Percentiles rank a stretch among this genome's conserved stretches.
Conservation (phyloP, 305 asterid species). For the Ruellia speciosa region DNA sequence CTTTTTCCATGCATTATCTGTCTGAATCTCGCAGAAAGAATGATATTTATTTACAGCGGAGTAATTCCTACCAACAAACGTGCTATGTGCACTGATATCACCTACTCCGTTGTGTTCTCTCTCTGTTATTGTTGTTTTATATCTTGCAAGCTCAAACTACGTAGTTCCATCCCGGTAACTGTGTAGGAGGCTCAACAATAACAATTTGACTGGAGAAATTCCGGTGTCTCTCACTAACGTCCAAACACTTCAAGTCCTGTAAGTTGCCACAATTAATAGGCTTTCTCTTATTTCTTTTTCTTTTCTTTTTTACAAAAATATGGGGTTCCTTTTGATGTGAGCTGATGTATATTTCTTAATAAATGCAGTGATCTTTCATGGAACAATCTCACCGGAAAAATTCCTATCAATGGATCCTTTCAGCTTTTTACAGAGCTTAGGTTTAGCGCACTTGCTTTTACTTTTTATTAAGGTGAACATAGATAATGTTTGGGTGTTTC, state of each 20-base stretch:
- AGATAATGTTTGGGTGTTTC: conserved; percentile 17
- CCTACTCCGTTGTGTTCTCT: not conserved
- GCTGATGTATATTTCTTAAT: conserved; percentile 18
- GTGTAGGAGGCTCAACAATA: conserved; percentile 62
- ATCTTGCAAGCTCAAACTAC: not conserved
- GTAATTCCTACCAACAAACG: no score
- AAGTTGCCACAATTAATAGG: conserved; percentile 24
- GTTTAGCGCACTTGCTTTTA: conserved; percentile 25
- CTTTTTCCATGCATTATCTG: no score
- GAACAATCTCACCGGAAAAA: conserved; percentile 33
- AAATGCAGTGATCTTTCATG: conserved; percentile 50
- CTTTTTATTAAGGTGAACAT: conserved; percentile 2
- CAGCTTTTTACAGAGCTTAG: conserved; percentile 55
- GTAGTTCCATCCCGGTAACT: not conserved
- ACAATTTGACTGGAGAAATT: conserved; percentile 40
- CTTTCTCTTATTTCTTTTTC: not conserved
- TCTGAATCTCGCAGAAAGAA: no score
- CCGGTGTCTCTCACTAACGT: conserved; percentile 40
- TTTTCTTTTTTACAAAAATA: not conserved
- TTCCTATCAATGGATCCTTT: conserved; percentile 57
- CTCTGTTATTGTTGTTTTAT: not conserved
- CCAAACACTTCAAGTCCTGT: conserved; percentile 55
- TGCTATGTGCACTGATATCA: no score
- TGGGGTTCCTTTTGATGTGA: not conserved
- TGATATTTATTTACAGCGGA: no score